Conservation (phyloP, 2,329 filamentous ascomycete genomes). For the Aspergillus jensenii region DNA sequence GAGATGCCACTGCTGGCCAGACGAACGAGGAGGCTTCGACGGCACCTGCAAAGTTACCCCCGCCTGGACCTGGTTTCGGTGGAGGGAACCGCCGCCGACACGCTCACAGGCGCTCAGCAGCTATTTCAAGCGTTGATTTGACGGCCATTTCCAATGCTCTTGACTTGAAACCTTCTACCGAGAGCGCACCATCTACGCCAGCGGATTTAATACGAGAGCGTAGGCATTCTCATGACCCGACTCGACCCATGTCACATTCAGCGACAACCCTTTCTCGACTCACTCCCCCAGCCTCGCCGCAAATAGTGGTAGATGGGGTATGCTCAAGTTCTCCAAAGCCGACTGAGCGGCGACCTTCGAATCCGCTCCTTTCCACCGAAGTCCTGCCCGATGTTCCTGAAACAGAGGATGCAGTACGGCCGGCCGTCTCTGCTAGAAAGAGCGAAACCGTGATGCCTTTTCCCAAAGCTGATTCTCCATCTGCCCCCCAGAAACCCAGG, state of each 20-base stretch:
- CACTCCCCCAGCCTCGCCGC: constrained; percentile 36
- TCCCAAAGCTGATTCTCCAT: constrained; percentile 54
- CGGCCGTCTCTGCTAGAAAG: constrained; percentile 71
- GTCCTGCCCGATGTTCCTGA: constrained; percentile 83
- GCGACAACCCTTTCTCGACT: constrained; percentile 28
- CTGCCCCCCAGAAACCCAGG: constrained; percentile 27
- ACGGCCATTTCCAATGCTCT: constrained; percentile 52
- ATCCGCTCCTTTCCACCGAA: constrained; percentile 76
- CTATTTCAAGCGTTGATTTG: constrained; percentile 82
- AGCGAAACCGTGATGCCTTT: constrained; percentile 51
- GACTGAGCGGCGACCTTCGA: constrained; percentile 43
- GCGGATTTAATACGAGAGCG: constrained; percentile 38
- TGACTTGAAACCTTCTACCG: constrained; percentile 47
- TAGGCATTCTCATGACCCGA: constrained; percentile 27
- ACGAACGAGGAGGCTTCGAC: constrained; percentile 24
- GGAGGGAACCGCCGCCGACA: constrained; percentile 64
- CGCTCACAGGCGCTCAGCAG: constrained; percentile 75
- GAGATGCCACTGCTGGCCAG: constrained; percentile 60
- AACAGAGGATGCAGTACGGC: constrained; percentile 66
- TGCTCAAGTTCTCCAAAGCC: constrained; percentile 9
- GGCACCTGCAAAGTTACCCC: constrained; percentile 25
- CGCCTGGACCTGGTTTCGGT: constrained; percentile 36
- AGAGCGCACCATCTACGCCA: constrained; percentile 59
- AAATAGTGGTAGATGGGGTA: constrained; percentile 17
- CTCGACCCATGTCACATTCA: constrained; percentile 36